Percentiles rank a stretch among this genome's conserved stretches.
Evolutionary conservation across 179 eudicot species (phyloP).

Genomic region (Camellia oleifera): DNA sequence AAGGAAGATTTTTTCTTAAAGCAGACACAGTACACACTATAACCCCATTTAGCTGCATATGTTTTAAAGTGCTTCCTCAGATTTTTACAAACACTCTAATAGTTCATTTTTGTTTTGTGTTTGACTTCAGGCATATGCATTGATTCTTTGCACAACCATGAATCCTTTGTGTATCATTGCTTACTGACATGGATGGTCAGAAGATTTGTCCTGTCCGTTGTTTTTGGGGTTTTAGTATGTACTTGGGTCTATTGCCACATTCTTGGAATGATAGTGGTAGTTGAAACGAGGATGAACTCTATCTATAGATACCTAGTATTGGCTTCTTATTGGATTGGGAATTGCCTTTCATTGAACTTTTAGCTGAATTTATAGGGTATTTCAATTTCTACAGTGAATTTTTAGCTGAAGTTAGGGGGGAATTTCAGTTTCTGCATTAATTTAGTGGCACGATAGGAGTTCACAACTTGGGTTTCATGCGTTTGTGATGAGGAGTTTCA

Average conservation of each 20-base stretch:
- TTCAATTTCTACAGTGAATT: not conserved
- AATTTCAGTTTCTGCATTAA: not conserved
- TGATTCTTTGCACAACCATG: slow-evolving; percentile 9
- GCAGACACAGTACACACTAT: not conserved
- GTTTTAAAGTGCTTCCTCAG: not conserved
- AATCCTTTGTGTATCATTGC: slow-evolving; percentile 7
- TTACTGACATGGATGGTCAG: slow-evolving; percentile 18
- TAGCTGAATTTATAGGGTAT: not conserved
- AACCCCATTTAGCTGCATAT: not conserved
- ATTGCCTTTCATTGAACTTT: slow-evolving; percentile 6
- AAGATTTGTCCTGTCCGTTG: slow-evolving; percentile 13
- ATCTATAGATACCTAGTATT: slow-evolving; percentile 24
- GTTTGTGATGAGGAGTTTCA: not conserved
- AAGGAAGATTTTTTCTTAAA: not conserved
- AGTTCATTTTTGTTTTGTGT: not conserved
- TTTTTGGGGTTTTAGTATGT: slow-evolving; percentile 21
- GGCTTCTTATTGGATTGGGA: slow-evolving; percentile 3
- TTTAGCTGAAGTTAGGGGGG: not conserved
- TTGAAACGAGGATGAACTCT: slow-evolving; percentile 13
- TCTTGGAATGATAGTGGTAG: slow-evolving; percentile 13
- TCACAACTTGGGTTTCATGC: too few relatives aligned
- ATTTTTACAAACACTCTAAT: not conserved
- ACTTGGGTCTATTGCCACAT: slow-evolving; percentile 14
- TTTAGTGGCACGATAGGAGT: too few relatives aligned
- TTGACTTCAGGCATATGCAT: slow-evolving; percentile 11